Evolutionary conservation across 441 rosid species (phyloP).

Genomic region (Populus tomentosa): DNA sequence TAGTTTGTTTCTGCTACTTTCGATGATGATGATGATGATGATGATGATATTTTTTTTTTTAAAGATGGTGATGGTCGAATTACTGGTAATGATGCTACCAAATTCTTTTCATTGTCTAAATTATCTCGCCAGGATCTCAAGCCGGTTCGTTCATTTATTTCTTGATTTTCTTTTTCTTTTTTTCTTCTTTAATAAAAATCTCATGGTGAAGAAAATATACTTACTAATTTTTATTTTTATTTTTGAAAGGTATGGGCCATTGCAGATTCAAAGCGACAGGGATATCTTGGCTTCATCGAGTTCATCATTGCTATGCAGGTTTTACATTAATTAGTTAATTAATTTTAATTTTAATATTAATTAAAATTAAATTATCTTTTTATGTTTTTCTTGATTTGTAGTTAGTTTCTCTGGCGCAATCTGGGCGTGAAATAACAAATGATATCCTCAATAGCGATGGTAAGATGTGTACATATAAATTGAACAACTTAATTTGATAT

Average conservation of each 20-base stretch:
- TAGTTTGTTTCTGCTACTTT: background rate
- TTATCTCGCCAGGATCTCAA: slow-evolving; percentile 76
- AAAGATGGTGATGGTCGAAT: slow-evolving; percentile 83
- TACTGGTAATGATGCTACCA: slow-evolving; percentile 84
- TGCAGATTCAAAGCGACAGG: slow-evolving; percentile 82
- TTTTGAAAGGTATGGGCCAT: slow-evolving; percentile 76
- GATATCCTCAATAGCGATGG: slow-evolving; percentile 55
- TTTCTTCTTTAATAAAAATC: background rate
- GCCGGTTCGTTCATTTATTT: slow-evolving; percentile 42
- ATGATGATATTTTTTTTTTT: background rate
- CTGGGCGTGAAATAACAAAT: slow-evolving; percentile 56
- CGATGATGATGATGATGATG: no score
- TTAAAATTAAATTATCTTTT: background rate
- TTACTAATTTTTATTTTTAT: background rate
- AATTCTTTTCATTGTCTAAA: slow-evolving; percentile 75
- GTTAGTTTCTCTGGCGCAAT: slow-evolving; percentile 81
- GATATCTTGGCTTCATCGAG: slow-evolving; percentile 77
- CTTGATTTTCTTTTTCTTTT: background rate
- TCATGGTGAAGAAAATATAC: background rate
- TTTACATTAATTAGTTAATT: background rate
- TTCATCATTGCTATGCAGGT: slow-evolving; percentile 89
- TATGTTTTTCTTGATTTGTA: slow-evolving; percentile 24
- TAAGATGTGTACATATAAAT: slow-evolving; percentile 15
- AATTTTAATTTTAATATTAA: background rate
- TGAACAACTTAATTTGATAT: background rate